phyloP scores from a whole-genome alignment of 208 protist species.

The Angomonas ambiguus region DNA sequence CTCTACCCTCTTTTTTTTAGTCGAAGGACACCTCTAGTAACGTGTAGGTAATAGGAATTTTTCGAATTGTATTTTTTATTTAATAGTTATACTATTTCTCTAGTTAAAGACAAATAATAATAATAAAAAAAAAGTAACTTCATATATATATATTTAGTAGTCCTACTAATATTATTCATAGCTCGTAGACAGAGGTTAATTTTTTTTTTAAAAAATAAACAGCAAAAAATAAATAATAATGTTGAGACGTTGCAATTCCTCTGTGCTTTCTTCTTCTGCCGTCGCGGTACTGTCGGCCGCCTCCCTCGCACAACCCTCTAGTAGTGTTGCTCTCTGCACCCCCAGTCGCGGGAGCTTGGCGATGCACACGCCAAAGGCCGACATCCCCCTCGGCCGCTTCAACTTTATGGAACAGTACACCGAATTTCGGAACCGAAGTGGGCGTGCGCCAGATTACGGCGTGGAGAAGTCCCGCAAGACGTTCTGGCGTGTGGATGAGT shows the following conservation, averaged over 20 bases:
- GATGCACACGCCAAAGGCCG: conserved; percentile 82
- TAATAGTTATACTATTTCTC: neutral
- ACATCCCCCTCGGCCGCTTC: conserved; percentile 70
- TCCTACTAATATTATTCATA: too few relatives aligned
- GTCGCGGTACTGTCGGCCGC: neutral
- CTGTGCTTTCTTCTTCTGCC: neutral
- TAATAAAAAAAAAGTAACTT: too few relatives aligned
- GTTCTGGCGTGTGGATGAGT: conserved; percentile 89
- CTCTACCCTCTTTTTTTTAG: neutral
- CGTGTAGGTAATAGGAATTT: too few relatives aligned
- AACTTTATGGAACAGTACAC: conserved; percentile 84
- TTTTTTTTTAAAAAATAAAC: too few relatives aligned
- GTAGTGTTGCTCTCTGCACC: conserved; percentile 15
- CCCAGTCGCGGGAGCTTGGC: conserved; percentile 29
- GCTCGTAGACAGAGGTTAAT: too few relatives aligned
- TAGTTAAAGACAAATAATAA: too few relatives aligned
- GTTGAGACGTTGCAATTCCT: neutral
- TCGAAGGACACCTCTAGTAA: neutral
- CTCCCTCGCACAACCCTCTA: neutral
- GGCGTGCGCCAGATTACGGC: conserved; percentile 76
- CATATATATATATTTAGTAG: too few relatives aligned
- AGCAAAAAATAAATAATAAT: too few relatives aligned
- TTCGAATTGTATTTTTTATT: too few relatives aligned
- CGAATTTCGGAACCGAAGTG: conserved; percentile 80
- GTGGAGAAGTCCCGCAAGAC: conserved; percentile 79